These are phyloP conservation scores for Helotiales sp. DNA, from an alignment of 2,329 filamentous ascomycete species.

Conservation along the genomic window DNA sequence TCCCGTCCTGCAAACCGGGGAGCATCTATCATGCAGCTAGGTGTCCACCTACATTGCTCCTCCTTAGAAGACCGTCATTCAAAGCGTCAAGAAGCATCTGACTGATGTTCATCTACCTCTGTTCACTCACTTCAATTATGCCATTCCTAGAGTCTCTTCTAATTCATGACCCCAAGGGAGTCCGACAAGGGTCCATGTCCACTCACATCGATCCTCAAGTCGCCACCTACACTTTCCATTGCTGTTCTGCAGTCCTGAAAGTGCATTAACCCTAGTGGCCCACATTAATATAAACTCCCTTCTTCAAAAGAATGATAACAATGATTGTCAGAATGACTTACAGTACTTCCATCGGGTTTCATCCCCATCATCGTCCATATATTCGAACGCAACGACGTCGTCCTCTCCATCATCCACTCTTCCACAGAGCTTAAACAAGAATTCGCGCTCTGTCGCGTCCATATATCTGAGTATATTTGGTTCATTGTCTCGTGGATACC, in stretches of 20 bases:
- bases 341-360: not conserved
- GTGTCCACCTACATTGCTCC: too few relatives aligned
- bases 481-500: not conserved
- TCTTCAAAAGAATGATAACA: not conserved
- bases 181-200: too few relatives aligned
- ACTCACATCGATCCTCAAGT: not conserved
- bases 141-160: too few relatives aligned
- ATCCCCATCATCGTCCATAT: conserved; percentile 3
- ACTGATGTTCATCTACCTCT: too few relatives aligned
- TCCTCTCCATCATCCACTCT: not conserved
- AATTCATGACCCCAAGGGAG: too few relatives aligned
- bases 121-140: too few relatives aligned
- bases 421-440: not conserved
- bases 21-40: too few relatives aligned
- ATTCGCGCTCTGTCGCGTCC: conserved; percentile 1
- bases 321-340: conserved; percentile 11
- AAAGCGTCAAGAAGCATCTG: too few relatives aligned
- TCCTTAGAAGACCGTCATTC: too few relatives aligned
- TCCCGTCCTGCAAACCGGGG: too few relatives aligned
- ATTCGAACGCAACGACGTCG: conserved; percentile 1
- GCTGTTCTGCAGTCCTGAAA: not conserved
- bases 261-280: not conserved
- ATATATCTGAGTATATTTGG: not conserved
- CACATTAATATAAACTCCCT: not conserved
- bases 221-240: not conserved